Evolutionary conservation across 345 rosid genomes (phyloP).

Genomic region (Salix caprea): DNA sequence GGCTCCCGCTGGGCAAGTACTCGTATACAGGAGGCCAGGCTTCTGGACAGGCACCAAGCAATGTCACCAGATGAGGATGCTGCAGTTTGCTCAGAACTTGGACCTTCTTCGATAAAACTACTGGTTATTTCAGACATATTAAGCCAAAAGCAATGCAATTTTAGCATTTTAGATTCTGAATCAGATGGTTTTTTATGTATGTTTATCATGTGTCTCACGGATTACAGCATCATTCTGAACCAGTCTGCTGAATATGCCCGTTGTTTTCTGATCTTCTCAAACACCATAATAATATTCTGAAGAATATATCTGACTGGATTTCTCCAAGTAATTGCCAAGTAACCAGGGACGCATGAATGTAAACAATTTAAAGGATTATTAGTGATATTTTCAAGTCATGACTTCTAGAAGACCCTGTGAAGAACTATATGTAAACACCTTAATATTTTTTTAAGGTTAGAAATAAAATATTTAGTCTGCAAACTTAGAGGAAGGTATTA

Average conservation of each 20-base stretch:
- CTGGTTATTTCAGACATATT: background rate
- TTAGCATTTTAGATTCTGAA: background rate
- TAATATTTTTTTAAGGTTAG: too few species aligned
- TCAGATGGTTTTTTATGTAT: background rate
- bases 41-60: conserved; percentile 72
- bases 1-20: conserved; percentile 67
- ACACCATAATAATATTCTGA: background rate
- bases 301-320: background rate
- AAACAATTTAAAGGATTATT: background rate
- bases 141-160: background rate
- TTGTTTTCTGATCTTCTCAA: background rate
- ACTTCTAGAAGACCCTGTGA: background rate
- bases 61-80: conserved; percentile 65
- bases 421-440: background rate
- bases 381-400: background rate
- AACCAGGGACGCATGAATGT: background rate
- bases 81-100: conserved; percentile 62
- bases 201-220: background rate
- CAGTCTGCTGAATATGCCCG: background rate
- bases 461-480: too few species aligned
- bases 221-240: background rate
- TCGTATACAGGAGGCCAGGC: conserved; percentile 62
- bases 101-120: conserved; percentile 37
- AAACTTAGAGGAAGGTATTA: too few species aligned
- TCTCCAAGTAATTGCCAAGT: background rate